A percentile compares a stretch with the other conserved stretches of the same genome.
phyloP scores from a whole-genome alignment of 768 basidiomycete species.

The Mycena chlorophos region DNA sequence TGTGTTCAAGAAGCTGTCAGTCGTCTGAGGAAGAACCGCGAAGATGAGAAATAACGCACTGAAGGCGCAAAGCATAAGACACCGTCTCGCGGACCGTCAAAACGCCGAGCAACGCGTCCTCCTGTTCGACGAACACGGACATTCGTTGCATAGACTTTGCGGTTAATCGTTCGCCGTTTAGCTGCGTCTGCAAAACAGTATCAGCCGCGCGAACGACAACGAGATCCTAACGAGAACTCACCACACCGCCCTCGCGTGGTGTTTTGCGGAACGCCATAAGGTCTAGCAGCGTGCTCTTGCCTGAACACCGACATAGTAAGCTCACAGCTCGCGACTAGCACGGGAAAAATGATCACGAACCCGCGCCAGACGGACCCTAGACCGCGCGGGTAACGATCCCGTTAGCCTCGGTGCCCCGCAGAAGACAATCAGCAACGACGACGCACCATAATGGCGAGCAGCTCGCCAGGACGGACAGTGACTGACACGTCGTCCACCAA shows the following conservation, averaged over 20 bases:
- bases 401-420: constrained; percentile 1
- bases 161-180: constrained; percentile 34
- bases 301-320: constrained; percentile 21
- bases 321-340: neutral
- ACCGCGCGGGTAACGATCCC: neutral
- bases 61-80: constrained; percentile 49
- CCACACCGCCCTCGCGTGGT: constrained; percentile 30
- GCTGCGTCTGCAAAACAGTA: constrained; percentile 26
- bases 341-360: constrained; percentile 29
- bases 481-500: constrained; percentile 44
- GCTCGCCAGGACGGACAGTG: constrained; percentile 38
- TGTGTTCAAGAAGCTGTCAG: constrained; percentile 11
- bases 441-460: constrained; percentile 45
- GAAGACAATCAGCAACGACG: neutral
- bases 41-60: constrained; percentile 32
- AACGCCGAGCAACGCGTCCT: constrained; percentile 58
- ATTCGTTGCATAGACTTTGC: constrained; percentile 37
- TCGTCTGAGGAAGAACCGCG: neutral
- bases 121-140: constrained; percentile 59
- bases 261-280: constrained; percentile 44
- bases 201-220: neutral
- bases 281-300: constrained; percentile 48
- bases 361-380: constrained; percentile 48
- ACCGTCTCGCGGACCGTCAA: constrained; percentile 60
- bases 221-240: constrained; percentile 19